phyloP scores from a whole-genome alignment of 352 stramenopile genomes.

The Globisporangium heterothallicum region DNA sequence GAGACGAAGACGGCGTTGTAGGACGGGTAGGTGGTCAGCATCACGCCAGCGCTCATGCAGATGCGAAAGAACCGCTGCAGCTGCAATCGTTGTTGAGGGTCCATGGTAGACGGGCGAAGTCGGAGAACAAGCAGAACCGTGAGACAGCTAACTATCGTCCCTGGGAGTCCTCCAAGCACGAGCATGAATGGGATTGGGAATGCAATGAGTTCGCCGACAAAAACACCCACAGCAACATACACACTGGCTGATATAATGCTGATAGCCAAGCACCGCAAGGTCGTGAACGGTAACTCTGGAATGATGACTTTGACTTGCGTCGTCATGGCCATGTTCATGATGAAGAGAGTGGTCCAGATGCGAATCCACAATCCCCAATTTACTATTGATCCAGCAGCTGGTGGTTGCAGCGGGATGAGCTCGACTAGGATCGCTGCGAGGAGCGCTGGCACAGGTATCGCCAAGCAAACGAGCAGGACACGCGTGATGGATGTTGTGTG shows the following conservation, averaged over 20 bases:
- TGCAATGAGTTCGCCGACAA: background rate
- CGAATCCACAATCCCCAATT: constrained; percentile 28
- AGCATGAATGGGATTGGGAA: constrained; percentile 1
- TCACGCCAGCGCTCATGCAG: background rate
- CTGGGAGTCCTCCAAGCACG: background rate
- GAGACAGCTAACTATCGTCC: background rate
- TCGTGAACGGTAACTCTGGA: constrained; percentile 5
- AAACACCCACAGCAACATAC: background rate
- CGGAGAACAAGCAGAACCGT: background rate
- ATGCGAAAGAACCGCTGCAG: constrained; percentile 2
- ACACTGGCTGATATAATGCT: background rate
- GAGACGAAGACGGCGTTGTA: constrained; percentile 18
- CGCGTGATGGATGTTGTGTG: constrained; percentile 10
- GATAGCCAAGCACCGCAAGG: background rate
- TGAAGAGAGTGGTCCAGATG: constrained; percentile 9
- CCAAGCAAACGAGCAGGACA: constrained; percentile 15
- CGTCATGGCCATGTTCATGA: constrained; percentile 1
- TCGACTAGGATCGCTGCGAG: constrained; percentile 20
- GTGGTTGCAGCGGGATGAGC: constrained; percentile 21
- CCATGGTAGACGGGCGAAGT: constrained; percentile 3
- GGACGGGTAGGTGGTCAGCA: constrained; percentile 17
- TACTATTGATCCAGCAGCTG: constrained; percentile 8
- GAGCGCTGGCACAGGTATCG: constrained; percentile 16
- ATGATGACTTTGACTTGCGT: constrained; percentile 1
- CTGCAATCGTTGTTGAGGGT: background rate